Evolutionary conservation across 192 early-diverging fungal genomes (phyloP).

Genomic region (Phlyctochytrium planicorne): DNA sequence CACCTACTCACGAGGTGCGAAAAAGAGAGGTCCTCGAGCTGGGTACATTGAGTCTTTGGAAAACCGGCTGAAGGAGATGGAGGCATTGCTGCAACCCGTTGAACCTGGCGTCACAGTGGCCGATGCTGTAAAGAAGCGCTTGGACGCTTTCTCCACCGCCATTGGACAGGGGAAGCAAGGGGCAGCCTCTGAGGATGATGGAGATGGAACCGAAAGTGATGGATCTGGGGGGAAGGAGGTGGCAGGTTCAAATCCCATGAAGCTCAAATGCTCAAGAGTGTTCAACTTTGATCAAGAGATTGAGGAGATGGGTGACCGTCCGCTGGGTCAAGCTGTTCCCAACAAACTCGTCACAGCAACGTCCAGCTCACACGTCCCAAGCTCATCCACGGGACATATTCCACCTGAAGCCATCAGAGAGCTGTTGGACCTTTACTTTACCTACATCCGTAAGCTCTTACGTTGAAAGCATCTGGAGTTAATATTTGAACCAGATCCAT

Average conservation of each 20-base stretch:
- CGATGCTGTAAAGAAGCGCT: not conserved
- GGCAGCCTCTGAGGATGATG: too few species aligned
- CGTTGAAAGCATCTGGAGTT: too few species aligned
- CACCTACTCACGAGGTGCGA: constrained; percentile 79
- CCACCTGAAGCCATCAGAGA: constrained; percentile 37
- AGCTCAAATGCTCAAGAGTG: too few species aligned
- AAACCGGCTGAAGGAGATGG: constrained; percentile 75
- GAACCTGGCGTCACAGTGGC: not conserved
- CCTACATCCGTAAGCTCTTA: too few species aligned
- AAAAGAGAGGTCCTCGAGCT: constrained; percentile 85
- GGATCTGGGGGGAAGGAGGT: too few species aligned
- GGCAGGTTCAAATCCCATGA: too few species aligned
- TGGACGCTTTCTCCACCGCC: not conserved
- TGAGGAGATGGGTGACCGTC: too few species aligned
- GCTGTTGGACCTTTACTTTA: constrained; percentile 40
- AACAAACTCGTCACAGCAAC: not conserved
- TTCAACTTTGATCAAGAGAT: too few species aligned
- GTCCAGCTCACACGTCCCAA: not conserved
- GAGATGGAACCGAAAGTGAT: too few species aligned
- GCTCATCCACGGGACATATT: not conserved
- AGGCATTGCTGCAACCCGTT: constrained; percentile 54
- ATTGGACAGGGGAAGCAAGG: too few species aligned
- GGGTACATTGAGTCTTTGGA: constrained; percentile 78
- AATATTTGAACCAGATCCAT: not conserved
- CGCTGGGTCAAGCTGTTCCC: not conserved